Percentiles rank a stretch among this genome's conserved stretches.
Conservation (phyloP, 805 yeast species). For the Yarrowia sp. region DNA sequence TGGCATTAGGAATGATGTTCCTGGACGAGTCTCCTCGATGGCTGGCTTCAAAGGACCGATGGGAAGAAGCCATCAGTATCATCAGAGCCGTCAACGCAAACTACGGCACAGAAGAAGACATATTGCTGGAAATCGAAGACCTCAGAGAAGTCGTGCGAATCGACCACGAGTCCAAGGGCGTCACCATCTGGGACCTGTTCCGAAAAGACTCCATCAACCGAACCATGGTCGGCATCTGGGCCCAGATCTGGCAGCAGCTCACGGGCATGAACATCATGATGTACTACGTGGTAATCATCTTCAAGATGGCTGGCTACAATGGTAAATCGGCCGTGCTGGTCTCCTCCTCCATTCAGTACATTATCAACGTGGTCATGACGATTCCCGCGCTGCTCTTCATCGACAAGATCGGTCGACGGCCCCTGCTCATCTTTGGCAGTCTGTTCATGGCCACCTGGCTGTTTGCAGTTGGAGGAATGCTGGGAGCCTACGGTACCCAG, state of each 20-base stretch:
- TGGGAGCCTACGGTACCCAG: conserved; percentile 48
- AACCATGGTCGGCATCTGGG: conserved; percentile 58
- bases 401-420: conserved; percentile 71
- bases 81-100: conserved; percentile 50
- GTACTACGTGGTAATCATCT: conserved; percentile 71
- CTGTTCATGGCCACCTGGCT: conserved; percentile 68
- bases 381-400: conserved; percentile 65
- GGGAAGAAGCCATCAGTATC: conserved; percentile 55
- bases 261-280: conserved; percentile 73
- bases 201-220: conserved; percentile 57
- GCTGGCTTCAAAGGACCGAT: conserved; percentile 58
- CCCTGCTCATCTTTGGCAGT: conserved; percentile 65
- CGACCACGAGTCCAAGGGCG: conserved; percentile 58
- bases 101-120: conserved; percentile 52
- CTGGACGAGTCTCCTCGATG: conserved; percentile 55
- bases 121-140: conserved; percentile 63
- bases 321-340: conserved; percentile 58
- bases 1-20: conserved; percentile 54
- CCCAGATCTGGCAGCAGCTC: conserved; percentile 68
- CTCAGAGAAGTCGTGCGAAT: conserved; percentile 63
- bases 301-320: conserved; percentile 67
- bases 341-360: conserved; percentile 66
- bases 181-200: conserved; percentile 61
- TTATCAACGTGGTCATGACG: conserved; percentile 62
- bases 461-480: conserved; percentile 62